Evolutionary conservation across 1,139 yeast genomes (phyloP), one percentile per base, ranked within the genome.

Genomic region (Candida glucosophila): DNA sequence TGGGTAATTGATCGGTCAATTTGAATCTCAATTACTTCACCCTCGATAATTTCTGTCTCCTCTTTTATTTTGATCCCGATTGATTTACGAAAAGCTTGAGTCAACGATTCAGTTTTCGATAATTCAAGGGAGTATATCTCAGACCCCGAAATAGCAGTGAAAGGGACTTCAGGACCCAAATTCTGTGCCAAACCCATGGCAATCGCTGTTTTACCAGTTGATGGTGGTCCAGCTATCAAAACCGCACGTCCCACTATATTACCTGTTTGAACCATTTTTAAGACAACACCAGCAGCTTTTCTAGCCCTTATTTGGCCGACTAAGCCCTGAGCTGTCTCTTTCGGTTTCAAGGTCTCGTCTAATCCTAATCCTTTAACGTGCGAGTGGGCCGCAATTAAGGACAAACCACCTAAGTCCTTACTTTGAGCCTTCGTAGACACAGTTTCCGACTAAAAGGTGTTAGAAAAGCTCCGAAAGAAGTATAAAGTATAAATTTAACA

Each of bases 21-120:
- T 58, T 88, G 97, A 48, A 90, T 85, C 55, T 90, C 99, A 20
- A 92, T 97, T 25, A 92, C 98, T 57, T 92, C 99, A 49, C 99
- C 99, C 55, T 90, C 97, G 40, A 92, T 88, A 33, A 92, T 72
- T 53, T 92, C 98, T 5, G 96, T 88, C 52, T 90, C 97, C 55
- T 92, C 98, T 52, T 83, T 86, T 52, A 92, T 92, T 47, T 80
- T 77, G 36, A 92, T 83, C 24, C 98, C 99, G 52, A 92, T 90
- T 14, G 94, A 78, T 47, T 83, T 88, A 51, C 99, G 72, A 62
- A 90, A 90, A 6, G 95, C 94, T 59, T 90, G 98, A 7, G 93
- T 86, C 43, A 90, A 67, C 0, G 95, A 88, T 56, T 92, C 98
- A 2, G 98, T 92, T 58, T 90, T 92, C 37, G 93, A 77, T 41